Base-by-base conservation (phyloP, 306 rosid genomes). In the Castanea mollissima region DNA sequence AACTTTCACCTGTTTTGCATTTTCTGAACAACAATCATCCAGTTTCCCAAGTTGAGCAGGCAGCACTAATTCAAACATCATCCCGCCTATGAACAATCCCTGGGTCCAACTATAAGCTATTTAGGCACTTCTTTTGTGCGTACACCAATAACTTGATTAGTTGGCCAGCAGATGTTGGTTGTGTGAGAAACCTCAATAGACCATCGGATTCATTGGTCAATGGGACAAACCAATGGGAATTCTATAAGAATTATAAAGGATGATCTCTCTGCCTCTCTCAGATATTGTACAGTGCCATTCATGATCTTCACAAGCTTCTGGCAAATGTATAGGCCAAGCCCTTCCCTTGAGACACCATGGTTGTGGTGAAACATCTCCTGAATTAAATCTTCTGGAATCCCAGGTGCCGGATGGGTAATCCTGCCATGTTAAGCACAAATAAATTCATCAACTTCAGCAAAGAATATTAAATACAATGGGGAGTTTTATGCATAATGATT, bases 241-340 rank as follows among this genome's bases (percentile, higher is more conserved):
- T 86, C 89, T 14, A 83, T 14, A 25, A 73, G 82, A 65, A 86
- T 56, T 55, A 80, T 21, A 76, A 83, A 80, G 52, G 83, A 83
- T 59, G 89, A 83, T 29, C 58, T 80, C 21, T 77, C 79, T 13
- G 77, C 87, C 67, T 80, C 89, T 74, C 85, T 78, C 16, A 80
- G 69, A 71, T 86, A 86, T 63, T 80, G 85, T 69, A 86, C 89
- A 41, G 76, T 83, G 72, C 87, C 89, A 54, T 86, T 83, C 89
- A 86, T 83, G 54, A 80, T 80, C 85, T 83, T 83, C 79, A 83
- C 87, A 56, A 86, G 83, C 70, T 83, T 83, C 12, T 86, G 83
- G 83, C 85, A 77, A 25, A 80, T 74, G 73, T 69, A 74, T 51
- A 86, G 71, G 77, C 85, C 80, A 6, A 83, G 76, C 51, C 87